A percentile compares a stretch with the other conserved stretches of the same genome.
Evolutionary conservation across 495 filamentous ascomycete species (phyloP).

Genomic region (Talaromyces ruber): DNA sequence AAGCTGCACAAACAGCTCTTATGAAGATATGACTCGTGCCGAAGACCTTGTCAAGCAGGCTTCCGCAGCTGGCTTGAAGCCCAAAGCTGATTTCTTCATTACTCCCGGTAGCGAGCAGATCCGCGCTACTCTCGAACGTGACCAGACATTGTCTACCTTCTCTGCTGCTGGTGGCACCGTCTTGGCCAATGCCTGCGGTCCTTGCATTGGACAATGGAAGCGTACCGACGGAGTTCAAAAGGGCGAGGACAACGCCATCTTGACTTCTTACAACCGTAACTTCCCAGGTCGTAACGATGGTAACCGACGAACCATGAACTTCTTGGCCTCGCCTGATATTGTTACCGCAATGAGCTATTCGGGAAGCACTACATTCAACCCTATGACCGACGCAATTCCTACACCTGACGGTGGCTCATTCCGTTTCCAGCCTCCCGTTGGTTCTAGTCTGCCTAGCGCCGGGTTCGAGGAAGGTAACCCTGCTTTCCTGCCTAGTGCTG

Average conservation of each 20-base stretch:
- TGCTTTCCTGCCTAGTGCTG: slow-evolving; percentile 62
- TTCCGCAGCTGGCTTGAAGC: slow-evolving; percentile 73
- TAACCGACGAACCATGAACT: slow-evolving; percentile 95
- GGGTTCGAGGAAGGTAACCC: slow-evolving; percentile 79
- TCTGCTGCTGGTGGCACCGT: slow-evolving; percentile 80
- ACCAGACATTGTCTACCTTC: slow-evolving; percentile 78
- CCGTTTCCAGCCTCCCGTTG: slow-evolving; percentile 75
- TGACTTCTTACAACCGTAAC: slow-evolving; percentile 97
- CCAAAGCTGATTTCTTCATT: slow-evolving; percentile 86
- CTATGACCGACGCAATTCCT: slow-evolving; percentile 74
- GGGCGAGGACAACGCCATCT: slow-evolving; percentile 86
- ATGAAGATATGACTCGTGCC: slow-evolving; percentile 93
- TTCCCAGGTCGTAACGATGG: slow-evolving; percentile 97
- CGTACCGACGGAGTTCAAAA: slow-evolving; percentile 75
- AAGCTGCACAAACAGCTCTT: slow-evolving; percentile 97
- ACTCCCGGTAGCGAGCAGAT: slow-evolving; percentile 97
- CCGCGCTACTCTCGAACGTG: slow-evolving; percentile 80
- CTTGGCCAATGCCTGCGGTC: slow-evolving; percentile 91
- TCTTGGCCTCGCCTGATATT: slow-evolving; percentile 90
- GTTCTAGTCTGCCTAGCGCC: slow-evolving; percentile 62
- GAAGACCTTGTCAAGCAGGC: slow-evolving; percentile 90
- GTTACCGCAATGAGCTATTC: slow-evolving; percentile 95
- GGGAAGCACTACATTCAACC: slow-evolving; percentile 91
- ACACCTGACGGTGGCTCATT: slow-evolving; percentile 78
- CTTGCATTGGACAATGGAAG: slow-evolving; percentile 95